Base-by-base conservation (phyloP, 805 yeast species). In the Candida nanaspora region DNA sequence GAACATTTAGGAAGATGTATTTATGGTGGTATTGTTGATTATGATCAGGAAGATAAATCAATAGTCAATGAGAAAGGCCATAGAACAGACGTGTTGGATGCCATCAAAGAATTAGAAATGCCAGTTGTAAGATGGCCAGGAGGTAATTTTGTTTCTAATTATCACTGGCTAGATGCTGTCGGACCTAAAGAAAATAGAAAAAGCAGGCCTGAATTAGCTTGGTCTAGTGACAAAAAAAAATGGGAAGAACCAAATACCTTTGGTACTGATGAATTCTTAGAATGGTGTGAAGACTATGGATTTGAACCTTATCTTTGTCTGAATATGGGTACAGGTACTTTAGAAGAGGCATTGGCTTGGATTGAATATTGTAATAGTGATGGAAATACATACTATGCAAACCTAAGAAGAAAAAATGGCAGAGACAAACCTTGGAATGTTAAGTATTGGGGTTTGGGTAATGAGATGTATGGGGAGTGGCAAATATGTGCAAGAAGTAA, bases 81-180 rank as follows among this genome's bases (percentile, higher is more conserved):
- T 38, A 47, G 66, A 30, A 21, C 42, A 8, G 66, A 61, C 40
- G 65, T 61, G 19, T 43, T 49, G 13, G 38, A 56, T 18, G 63
- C 63, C 6, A 50, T 61, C 32, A 53, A 52, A 42, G 61, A 51
- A 22, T 49, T 61, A 25, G 45, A 59, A 22, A 52, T 61, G 58
- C 64, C 65, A 10, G 62, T 59, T 8, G 54, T 60, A 9, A 49
- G 65, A 39, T 61, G 62, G 55, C 65, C 65, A 23, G 65, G 65
- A 11, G 65, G 65, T 13, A 61, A 61, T 40, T 61, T 61, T 44
- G 63, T 57, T 18, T 51, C 59, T 2, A 49, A 61, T 6, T 61
- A 61, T 34, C 65, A 61, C 35, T 61, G 65, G 65, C 37, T 48
- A 19, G 65, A 61, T 38, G 65, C 58, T 2, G 55, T 61, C 19